Conservation (phyloP, 805 yeast species). For the Metschnikowia continentalis region DNA sequence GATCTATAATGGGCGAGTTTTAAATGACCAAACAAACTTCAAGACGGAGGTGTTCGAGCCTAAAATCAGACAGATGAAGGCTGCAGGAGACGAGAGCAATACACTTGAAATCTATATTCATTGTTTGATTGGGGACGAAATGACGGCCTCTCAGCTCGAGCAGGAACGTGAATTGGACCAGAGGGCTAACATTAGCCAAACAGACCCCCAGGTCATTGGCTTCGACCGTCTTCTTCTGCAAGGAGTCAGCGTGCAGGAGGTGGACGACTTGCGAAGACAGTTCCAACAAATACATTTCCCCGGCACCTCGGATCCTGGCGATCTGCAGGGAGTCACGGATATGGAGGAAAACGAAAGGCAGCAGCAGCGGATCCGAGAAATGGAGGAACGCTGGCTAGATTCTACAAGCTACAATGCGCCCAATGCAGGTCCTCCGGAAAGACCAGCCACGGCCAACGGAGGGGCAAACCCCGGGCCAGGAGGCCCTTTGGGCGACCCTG, state of each 20-base stretch:
- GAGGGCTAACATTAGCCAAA: slow-evolving; percentile 38
- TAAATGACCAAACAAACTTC: slow-evolving; percentile 54
- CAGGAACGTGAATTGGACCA: slow-evolving; percentile 58
- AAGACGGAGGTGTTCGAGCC: slow-evolving; percentile 44
- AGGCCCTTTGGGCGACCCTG: not conserved
- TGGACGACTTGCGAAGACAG: slow-evolving; percentile 66
- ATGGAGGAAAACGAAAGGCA: slow-evolving; percentile 41
- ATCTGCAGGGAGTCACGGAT: slow-evolving; percentile 28
- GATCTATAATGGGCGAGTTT: slow-evolving; percentile 64
- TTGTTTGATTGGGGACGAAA: slow-evolving; percentile 70
- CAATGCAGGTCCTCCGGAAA: slow-evolving; percentile 25
- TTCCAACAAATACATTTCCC: slow-evolving; percentile 65
- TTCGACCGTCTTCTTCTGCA: slow-evolving; percentile 79
- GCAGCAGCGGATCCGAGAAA: slow-evolving; percentile 45
- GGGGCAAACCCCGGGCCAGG: slow-evolving; percentile 8
- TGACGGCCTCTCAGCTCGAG: slow-evolving; percentile 51
- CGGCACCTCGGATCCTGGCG: slow-evolving; percentile 20
- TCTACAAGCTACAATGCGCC: slow-evolving; percentile 37
- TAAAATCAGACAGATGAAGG: slow-evolving; percentile 17
- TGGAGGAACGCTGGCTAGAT: slow-evolving; percentile 89
- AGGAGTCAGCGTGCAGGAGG: slow-evolving; percentile 79
- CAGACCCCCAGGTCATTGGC: slow-evolving; percentile 70
- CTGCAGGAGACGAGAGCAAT: slow-evolving; percentile 9
- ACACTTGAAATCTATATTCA: slow-evolving; percentile 55
- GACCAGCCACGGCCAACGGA: slow-evolving; percentile 18